Evolutionary conservation across 768 basidiomycete genomes (phyloP).

Genomic region (Amanita molliuscula): DNA sequence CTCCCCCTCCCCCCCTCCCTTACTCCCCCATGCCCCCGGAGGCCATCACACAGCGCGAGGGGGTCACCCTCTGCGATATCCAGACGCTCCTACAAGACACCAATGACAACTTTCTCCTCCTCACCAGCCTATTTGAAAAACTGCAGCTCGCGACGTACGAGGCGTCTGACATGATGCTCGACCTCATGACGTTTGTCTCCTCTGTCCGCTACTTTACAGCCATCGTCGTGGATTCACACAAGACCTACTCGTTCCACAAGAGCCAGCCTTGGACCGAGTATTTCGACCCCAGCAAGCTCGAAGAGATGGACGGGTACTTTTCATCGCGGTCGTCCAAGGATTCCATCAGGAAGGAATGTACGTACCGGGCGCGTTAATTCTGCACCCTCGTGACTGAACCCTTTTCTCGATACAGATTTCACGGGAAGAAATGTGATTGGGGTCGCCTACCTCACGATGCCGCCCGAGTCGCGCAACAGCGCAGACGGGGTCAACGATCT

Average conservation of each 20-base stretch:
- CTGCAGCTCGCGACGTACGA: conserved; percentile 34
- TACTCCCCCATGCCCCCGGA: background rate
- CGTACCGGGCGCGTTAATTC: background rate
- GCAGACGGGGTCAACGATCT: conserved; percentile 28
- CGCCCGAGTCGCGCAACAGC: conserved; percentile 12
- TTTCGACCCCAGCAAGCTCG: background rate
- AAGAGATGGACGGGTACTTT: background rate
- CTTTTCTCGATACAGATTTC: background rate
- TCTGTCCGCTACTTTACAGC: conserved; percentile 30
- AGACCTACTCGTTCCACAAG: background rate
- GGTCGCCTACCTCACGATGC: conserved; percentile 28
- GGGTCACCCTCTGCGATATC: background rate
- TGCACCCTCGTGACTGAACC: background rate
- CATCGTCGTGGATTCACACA: conserved; percentile 13
- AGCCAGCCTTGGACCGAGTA: too few species aligned
- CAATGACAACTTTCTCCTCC: conserved; percentile 25
- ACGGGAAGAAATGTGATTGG: conserved; percentile 23
- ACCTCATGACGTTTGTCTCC: conserved; percentile 31
- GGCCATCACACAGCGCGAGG: background rate
- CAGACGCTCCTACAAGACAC: background rate
- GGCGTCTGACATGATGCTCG: conserved; percentile 23
- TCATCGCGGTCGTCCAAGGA: background rate
- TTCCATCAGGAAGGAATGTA: background rate
- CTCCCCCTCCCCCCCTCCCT: background rate
- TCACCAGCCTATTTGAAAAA: conserved; percentile 26